Base-by-base conservation (phyloP, 345 rosid species). In the Erysimum cheiranthoides region DNA sequence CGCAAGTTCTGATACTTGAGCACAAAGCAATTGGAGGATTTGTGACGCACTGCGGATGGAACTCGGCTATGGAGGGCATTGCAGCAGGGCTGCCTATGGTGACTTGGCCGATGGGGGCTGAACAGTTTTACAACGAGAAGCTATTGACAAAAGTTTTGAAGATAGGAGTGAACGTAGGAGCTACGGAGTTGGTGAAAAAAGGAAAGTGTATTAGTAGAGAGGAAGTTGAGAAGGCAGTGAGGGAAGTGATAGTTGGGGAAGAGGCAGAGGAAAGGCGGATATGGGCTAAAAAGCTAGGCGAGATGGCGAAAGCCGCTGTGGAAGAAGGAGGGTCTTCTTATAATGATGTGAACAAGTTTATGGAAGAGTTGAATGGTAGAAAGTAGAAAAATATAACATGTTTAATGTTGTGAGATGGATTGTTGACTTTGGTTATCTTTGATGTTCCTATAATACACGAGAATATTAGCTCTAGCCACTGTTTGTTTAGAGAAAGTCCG, bases 41-140 rank as follows among this genome's bases (percentile, higher is more conserved):
- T 27, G 73, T 89, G 75, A 86, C 86, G 0, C 90, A 86, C 2
- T 89, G 90, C 0, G 85, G 89, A 1, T 86, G 89, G 92, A 89
- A 89, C 80, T 87, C 86, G 0, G 76, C 80, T 30, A 64, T 90
- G 1, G 88, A 90, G 61, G 88, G 80, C 1, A 66, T 88, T 1
- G 53, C 81, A 1, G 86, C 83, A 0, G 89, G 91, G 17, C 42
- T 90, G 9, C 87, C 91, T 0, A 80, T 87, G 87, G 84, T 87
- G 8, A 80, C 85, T 0, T 89, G 90, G 85, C 87, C 88, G 0
- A 30, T 79, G 36, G 63, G 32, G 0, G 87, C 87, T 0, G 88
- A 84, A 60, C 90, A 89, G 68, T 84, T 87, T 34, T 81, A 80
- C 70, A 89, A 87, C 14, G 91, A 85, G 72, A 85, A 81, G 70